Base-by-base conservation (phyloP, 106 monocot genomes). In the Phalaenopsis equestris region DNA sequence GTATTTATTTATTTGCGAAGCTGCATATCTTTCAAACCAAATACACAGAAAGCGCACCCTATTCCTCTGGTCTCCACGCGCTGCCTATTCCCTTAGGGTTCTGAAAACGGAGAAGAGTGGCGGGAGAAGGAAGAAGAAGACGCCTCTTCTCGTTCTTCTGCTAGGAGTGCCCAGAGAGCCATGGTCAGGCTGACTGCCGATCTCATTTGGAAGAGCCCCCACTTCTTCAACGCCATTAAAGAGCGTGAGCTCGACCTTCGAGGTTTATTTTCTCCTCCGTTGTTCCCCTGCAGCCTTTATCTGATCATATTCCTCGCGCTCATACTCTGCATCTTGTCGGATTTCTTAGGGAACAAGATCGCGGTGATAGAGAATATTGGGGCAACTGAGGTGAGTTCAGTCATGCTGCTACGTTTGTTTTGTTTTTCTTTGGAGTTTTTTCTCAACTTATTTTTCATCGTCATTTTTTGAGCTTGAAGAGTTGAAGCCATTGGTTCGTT, bases 181-280 rank as follows among this genome's bases (percentile, higher is more conserved):
- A 97, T 97, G 91, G 93, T 97, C 86, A 85, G 94, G 72, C 80
- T 89, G 48, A 91, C 91, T 46, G 93, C 89, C 46, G 94, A 94
- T 80, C 80, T 92, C 77, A 88, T 94, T 79, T 89, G 86, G 97
- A 98, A 98, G 89, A 92, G 94, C 84, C 94, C 92, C 41, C 94
- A 98, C 87, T 98, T 98, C 88, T 98, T 94, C 88, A 98, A 98
- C 47, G 92, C 97, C 79, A 86, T 94, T 56, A 87, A 87, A 24
- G 97, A 94, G 75, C 90, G 92, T 10, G 97, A 98, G 86, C 86
- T 98, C 45, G 92, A 98, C 73, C 92, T 98, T 67, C 83, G 94
- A 72, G 94, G 94, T 98, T n/a, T 9, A 37, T 10, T 12, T 17
- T 8, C 39, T 81, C 15, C 17, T 82, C 24, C 16, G 41, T 36